Evolutionary conservation across 2,329 filamentous ascomycete genomes (phyloP).

Genomic region (Botrytis byssoidea): DNA sequence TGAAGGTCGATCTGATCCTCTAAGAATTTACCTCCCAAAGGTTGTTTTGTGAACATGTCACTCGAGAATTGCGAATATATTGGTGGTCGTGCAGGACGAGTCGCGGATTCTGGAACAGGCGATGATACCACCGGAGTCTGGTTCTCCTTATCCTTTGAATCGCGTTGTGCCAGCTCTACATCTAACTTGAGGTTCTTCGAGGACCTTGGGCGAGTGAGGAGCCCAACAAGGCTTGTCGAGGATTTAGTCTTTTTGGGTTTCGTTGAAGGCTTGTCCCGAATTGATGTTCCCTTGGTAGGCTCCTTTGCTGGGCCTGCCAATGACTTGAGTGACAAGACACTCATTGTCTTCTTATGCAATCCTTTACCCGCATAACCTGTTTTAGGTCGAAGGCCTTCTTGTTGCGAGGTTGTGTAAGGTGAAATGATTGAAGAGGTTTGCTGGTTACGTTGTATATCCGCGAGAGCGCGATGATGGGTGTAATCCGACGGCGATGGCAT

Average conservation of each 20-base stretch:
- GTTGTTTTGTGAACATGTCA: slow-evolving; percentile 41
- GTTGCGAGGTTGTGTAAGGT: slow-evolving; percentile 41
- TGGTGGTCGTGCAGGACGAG: slow-evolving; percentile 54
- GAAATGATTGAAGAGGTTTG: slow-evolving; percentile 43
- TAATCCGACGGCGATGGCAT: slow-evolving; percentile 39
- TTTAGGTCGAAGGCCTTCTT: slow-evolving; percentile 37
- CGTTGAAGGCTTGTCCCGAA: slow-evolving; percentile 65
- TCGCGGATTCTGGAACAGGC: slow-evolving; percentile 43
- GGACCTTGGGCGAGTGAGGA: slow-evolving; percentile 74
- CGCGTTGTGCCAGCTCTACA: slow-evolving; percentile 51
- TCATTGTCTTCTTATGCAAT: slow-evolving; percentile 47
- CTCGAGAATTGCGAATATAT: slow-evolving; percentile 76
- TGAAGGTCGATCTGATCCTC: slow-evolving; percentile 40
- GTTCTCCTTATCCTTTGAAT: slow-evolving; percentile 77
- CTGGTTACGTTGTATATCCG: slow-evolving; percentile 58
- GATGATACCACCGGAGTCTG: slow-evolving; percentile 54
- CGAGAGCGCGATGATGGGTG: slow-evolving; percentile 48
- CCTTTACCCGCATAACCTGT: slow-evolving; percentile 40
- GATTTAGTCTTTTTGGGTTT: slow-evolving; percentile 64
- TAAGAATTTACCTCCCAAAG: slow-evolving; percentile 40
- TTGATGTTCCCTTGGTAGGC: slow-evolving; percentile 43
- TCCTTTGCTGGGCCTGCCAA: slow-evolving; percentile 38
- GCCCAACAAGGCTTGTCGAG: slow-evolving; percentile 69
- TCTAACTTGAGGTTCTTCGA: slow-evolving; percentile 61
- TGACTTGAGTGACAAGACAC: slow-evolving; percentile 48